Conservation (phyloP, 2,329 filamentous ascomycete genomes). For the Kalmusia sp. region DNA sequence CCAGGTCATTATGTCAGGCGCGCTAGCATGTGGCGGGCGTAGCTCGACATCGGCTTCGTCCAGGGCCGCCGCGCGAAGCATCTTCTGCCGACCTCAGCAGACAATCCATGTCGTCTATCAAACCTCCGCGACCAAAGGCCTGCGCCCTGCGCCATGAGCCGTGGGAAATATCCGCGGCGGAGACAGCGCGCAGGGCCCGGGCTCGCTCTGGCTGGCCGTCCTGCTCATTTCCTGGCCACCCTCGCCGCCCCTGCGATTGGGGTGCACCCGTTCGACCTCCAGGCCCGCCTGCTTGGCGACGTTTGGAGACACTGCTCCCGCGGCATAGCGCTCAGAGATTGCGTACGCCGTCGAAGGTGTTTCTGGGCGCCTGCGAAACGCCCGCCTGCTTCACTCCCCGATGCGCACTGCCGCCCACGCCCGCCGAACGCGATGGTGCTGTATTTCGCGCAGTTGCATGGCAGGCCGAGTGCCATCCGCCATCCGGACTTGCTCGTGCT, state of each 20-base stretch:
- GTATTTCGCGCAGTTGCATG: slow-evolving; percentile 19
- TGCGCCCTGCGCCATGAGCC: slow-evolving; percentile 31
- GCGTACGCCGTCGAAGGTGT: slow-evolving; percentile 28
- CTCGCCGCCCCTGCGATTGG: slow-evolving; percentile 15
- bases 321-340: slow-evolving; percentile 35
- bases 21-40: slow-evolving; percentile 11
- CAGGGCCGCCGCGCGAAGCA: slow-evolving; percentile 17
- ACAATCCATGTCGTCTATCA: slow-evolving; percentile 44
- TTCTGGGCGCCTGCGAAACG: slow-evolving; percentile 42
- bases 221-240: slow-evolving; percentile 43
- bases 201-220: slow-evolving; percentile 32
- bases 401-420: slow-evolving; percentile 2
- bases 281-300: slow-evolving; percentile 36
- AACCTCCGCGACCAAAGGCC: slow-evolving; percentile 35
- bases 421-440: slow-evolving; percentile 21
- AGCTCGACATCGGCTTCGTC: not conserved
- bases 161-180: slow-evolving; percentile 38
- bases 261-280: slow-evolving; percentile 28
- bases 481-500: not conserved
- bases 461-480: slow-evolving; percentile 3
- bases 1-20: slow-evolving; percentile 10
- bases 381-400: slow-evolving; percentile 40
- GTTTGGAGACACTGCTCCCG: slow-evolving; percentile 37
- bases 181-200: slow-evolving; percentile 13
- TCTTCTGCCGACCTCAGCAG: slow-evolving; percentile 33